Percentiles rank a stretch among this genome's conserved stretches.
These are phyloP conservation scores for Nevesoporus exiguus DNA, from an alignment of 768 basidiomycete genomes.

Conservation along the genomic window DNA sequence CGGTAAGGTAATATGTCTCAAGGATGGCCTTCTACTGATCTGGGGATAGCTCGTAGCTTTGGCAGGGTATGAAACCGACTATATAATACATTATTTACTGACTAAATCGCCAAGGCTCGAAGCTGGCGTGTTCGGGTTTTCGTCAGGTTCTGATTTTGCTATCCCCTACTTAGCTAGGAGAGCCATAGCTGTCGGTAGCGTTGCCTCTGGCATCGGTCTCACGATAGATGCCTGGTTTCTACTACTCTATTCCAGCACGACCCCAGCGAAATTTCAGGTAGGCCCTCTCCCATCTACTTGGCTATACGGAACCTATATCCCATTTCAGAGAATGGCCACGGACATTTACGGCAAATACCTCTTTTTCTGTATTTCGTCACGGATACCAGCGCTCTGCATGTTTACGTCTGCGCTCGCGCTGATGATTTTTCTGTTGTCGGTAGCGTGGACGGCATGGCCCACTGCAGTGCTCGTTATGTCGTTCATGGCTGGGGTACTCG, in stretches of 20 bases:
- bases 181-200: constrained; percentile 55
- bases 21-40: background rate
- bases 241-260: constrained; percentile 55
- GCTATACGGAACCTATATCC: background rate
- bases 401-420: constrained; percentile 54
- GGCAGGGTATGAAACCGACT: constrained; percentile 43
- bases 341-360: constrained; percentile 61
- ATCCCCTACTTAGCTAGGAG: constrained; percentile 45
- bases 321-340: constrained; percentile 30
- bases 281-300: constrained; percentile 13
- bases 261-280: constrained; percentile 52
- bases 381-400: constrained; percentile 61
- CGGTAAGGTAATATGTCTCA: constrained; percentile 36
- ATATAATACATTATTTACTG: background rate
- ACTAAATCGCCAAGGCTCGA: constrained; percentile 30
- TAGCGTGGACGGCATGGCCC: constrained; percentile 65
- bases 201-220: constrained; percentile 64
- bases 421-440: constrained; percentile 55
- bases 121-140: constrained; percentile 64
- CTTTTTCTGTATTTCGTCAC: constrained; percentile 66
- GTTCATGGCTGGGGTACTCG: constrained; percentile 52
- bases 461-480: constrained; percentile 56
- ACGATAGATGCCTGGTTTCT: constrained; percentile 64
- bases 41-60: constrained; percentile 51
- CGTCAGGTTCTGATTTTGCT: constrained; percentile 47